These are phyloP conservation scores for Eucalyptus paniculata DNA, from an alignment of 345 rosid species.

Conservation along the genomic window DNA sequence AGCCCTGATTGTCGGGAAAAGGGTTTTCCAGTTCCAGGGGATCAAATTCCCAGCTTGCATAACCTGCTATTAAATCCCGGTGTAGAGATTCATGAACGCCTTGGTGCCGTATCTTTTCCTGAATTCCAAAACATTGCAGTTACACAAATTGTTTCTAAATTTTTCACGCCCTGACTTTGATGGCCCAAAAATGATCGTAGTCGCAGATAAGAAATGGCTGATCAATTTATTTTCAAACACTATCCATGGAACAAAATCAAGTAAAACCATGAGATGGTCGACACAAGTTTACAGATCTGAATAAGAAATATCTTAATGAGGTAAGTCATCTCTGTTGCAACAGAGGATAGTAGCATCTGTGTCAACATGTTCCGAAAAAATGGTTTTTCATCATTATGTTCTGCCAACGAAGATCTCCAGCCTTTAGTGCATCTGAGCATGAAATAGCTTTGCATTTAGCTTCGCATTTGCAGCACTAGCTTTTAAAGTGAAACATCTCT, in stretches of 20 bases:
- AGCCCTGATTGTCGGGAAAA: conserved; percentile 34
- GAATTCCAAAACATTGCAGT: not conserved
- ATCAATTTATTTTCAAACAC: not conserved
- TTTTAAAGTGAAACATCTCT: not conserved
- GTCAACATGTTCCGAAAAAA: not conserved
- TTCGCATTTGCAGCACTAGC: not conserved
- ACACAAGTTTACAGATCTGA: not conserved
- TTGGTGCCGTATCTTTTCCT: conserved; percentile 61
- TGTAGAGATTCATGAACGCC: conserved; percentile 52
- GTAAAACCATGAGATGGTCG: not conserved
- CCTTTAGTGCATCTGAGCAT: not conserved
- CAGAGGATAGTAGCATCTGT: not conserved
- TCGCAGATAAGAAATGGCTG: not conserved
- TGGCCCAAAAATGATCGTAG: not conserved
- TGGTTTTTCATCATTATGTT: not conserved
- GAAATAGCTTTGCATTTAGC: not conserved
- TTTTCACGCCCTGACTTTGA: not conserved
- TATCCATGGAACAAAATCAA: not conserved
- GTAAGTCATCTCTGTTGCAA: not conserved
- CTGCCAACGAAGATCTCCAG: not conserved
- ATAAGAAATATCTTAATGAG: not conserved
- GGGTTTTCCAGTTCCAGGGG: conserved; percentile 56
- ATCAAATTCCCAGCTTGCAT: conserved; percentile 73
- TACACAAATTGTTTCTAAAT: not conserved
- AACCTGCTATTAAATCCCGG: conserved; percentile 50